phyloP scores from a whole-genome alignment of 345 rosid genomes.

The rapeseed (Brassica napus) region DNA sequence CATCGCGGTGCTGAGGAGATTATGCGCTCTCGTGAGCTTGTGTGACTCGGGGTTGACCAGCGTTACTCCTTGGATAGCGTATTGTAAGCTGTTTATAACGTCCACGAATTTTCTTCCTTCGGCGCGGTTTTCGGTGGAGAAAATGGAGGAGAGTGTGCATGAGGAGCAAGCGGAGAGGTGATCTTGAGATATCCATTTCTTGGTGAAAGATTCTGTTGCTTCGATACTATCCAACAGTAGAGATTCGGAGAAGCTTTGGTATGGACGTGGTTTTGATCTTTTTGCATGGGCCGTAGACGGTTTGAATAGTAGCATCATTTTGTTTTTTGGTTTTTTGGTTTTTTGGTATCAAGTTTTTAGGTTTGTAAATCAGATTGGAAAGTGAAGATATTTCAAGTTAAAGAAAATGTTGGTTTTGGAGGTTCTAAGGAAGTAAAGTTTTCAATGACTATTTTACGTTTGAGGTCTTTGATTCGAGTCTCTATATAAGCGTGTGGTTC shows the following conservation, averaged over 20 bases:
- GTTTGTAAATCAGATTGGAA: slow-evolving; percentile 3
- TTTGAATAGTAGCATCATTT: slow-evolving; percentile 40
- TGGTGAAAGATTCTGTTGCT: slow-evolving; percentile 42
- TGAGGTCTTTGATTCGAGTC: slow-evolving; percentile 17
- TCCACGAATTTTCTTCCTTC: slow-evolving; percentile 60
- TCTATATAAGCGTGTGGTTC: slow-evolving; percentile 11
- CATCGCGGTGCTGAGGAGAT: slow-evolving; percentile 63
- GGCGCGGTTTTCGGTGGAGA: slow-evolving; percentile 44
- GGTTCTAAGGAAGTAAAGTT: slow-evolving; percentile 8
- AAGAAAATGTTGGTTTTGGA: slow-evolving; percentile 6
- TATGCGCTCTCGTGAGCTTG: slow-evolving; percentile 58
- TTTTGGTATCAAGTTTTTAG: neutral
- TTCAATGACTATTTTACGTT: slow-evolving; percentile 28
- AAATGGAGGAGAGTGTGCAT: slow-evolving; percentile 42
- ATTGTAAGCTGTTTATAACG: slow-evolving; percentile 51
- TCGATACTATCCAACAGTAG: slow-evolving; percentile 54
- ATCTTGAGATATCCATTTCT: slow-evolving; percentile 45
- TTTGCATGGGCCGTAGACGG: slow-evolving; percentile 29
- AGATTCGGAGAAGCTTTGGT: slow-evolving; percentile 56
- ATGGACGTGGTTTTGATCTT: slow-evolving; percentile 39
- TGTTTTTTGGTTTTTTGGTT: neutral
- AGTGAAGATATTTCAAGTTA: slow-evolving; percentile 6
- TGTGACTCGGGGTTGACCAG: slow-evolving; percentile 43
- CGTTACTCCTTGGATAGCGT: slow-evolving; percentile 58
- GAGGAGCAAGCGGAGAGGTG: neutral